These are phyloP conservation scores for Ampelomyces quisqualis DNA, from an alignment of 2,329 filamentous ascomycete species.

Conservation along the genomic window DNA sequence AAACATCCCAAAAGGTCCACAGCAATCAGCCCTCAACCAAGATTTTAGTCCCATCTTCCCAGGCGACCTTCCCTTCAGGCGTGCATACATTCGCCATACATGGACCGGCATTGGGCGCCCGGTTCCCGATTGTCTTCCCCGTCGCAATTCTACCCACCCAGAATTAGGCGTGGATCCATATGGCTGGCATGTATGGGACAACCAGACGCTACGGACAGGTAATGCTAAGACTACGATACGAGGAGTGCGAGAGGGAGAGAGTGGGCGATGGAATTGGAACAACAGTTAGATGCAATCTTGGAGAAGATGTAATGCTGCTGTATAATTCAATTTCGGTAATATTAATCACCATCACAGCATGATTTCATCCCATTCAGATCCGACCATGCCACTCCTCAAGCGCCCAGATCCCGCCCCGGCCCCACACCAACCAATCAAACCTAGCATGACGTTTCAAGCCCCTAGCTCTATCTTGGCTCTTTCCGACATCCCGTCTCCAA, in stretches of 20 bases:
- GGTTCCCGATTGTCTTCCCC: not conserved
- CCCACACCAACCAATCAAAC: not conserved
- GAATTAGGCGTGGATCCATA: constrained; percentile 2
- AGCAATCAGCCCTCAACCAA: not conserved
- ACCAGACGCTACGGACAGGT: not conserved
- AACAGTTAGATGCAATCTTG: too few species aligned
- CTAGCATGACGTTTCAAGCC: constrained; percentile 5
- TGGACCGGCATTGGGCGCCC: not conserved
- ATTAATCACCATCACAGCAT: too few species aligned
- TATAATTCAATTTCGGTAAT: too few species aligned
- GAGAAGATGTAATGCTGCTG: too few species aligned
- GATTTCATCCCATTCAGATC: too few species aligned
- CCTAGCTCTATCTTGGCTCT: constrained; percentile 3
- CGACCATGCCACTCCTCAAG: too few species aligned
- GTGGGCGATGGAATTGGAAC: too few species aligned
- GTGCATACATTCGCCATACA: constrained; percentile 4
- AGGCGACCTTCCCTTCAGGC: not conserved
- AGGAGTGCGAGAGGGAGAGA: too few species aligned
- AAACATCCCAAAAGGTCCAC: too few species aligned
- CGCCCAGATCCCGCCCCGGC: not conserved
- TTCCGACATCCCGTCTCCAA: not conserved
- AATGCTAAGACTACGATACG: too few species aligned
- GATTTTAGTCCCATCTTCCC: constrained; percentile 2
- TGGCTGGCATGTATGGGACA: constrained; percentile 4
- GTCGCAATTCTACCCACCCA: not conserved